phyloP scores from a whole-genome alignment of 345 rosid species.

The Hibiscus syriacus region DNA sequence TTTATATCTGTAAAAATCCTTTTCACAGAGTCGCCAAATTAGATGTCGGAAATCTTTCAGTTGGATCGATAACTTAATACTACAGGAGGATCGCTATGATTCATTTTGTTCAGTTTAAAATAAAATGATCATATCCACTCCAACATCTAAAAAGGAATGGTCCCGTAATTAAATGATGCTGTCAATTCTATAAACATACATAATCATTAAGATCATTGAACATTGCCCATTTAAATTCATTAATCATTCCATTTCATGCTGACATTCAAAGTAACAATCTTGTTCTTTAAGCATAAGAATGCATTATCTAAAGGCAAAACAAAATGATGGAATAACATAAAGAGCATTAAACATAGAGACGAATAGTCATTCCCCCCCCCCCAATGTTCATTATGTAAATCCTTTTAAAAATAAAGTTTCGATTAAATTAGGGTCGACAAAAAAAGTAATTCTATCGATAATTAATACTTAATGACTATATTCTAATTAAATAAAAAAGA shows the following conservation, averaged over 20 bases:
- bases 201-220: neutral
- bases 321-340: neutral
- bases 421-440: too few species aligned
- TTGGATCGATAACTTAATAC: too few species aligned
- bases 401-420: too few species aligned
- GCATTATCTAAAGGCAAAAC: neutral
- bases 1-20: too few species aligned
- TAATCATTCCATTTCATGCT: neutral
- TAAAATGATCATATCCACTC: neutral
- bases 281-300: neutral
- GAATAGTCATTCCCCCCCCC: neutral
- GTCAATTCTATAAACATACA: neutral
- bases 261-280: constrained; percentile 5
- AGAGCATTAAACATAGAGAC: too few species aligned
- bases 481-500: too few species aligned
- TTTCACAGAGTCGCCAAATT: too few species aligned
- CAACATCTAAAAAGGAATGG: neutral
- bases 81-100: too few species aligned
- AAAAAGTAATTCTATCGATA: too few species aligned
- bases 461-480: too few species aligned
- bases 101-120: too few species aligned
- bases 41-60: too few species aligned
- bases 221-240: neutral
- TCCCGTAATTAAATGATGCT: neutral
- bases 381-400: neutral